Base-by-base conservation (phyloP, 2,329 filamentous ascomycete genomes). In the Teratosphaeria nubilosa region DNA sequence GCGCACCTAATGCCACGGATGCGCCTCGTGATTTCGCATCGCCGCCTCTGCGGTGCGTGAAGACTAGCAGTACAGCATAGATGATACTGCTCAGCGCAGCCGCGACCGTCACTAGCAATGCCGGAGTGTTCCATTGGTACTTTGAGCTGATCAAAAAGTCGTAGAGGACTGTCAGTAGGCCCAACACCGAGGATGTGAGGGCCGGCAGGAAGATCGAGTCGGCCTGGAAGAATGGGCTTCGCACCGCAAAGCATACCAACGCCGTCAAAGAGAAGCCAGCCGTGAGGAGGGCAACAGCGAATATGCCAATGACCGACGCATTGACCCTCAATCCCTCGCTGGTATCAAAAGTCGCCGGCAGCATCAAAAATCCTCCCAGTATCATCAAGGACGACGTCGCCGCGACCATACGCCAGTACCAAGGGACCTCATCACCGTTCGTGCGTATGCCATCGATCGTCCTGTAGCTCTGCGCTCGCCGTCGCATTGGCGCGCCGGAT, bases 331-430 rank as follows among this genome's bases (percentile, higher is more conserved):
- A 69, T 37, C 74, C 60, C 10, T 68, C 54, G 16, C 74, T 63
- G 25, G 67, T 69, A 54, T 76, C 73, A 65, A 77, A 80, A 56
- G 78, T 74, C 27, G 74, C 71, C 6, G 77, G 76, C 22, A 80
- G 70, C 57, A 80, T 76, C 34, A 80, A 72, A 65, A 76, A 80
- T 74, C 77, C 77, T 68, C 75, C 77, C 31, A 79, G 62, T 53
- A 79, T 75, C 74, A 78, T 75, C 69, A 77, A 75, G 32, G 74
- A 74, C 24, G 76, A 73, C 1, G 69, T 67, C 6, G 76, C 67
- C 9, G 76, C 76, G 37, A 76, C 70, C 25, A 75, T 63, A 58
- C 74, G 72, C 77, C 77, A 80, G 63, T 79, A 79, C 77, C 76
- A 79, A 50, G 76, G 68, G 41, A 64, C 63, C 34, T 55, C 59